Evolutionary conservation across 495 filamentous ascomycete species (phyloP).

Genomic region (Mycothermus thermophilus): DNA sequence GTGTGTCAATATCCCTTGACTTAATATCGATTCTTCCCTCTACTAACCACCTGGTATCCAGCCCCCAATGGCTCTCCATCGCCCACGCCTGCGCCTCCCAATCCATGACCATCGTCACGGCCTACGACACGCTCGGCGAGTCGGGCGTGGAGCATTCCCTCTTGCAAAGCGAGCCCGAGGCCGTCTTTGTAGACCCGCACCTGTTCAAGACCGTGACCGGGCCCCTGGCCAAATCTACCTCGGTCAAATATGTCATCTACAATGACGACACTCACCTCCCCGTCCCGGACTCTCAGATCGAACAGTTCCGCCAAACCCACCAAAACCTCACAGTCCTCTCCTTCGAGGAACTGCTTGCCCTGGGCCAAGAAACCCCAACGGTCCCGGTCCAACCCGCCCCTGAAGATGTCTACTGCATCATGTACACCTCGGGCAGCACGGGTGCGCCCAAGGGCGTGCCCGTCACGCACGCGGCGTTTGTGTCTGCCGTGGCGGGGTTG

Average conservation of each 20-base stretch:
- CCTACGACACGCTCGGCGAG: constrained; percentile 62
- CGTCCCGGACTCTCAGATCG: constrained; percentile 27
- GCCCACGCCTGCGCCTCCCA: constrained; percentile 70
- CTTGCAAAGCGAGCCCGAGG: constrained; percentile 42
- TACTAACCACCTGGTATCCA: constrained; percentile 8
- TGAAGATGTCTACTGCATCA: constrained; percentile 70
- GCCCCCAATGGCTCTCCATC: constrained; percentile 36
- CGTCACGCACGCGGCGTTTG: constrained; percentile 60
- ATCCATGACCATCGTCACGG: constrained; percentile 87
- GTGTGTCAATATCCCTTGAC: constrained; percentile 14
- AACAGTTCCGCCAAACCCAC: constrained; percentile 28
- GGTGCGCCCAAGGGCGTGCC: constrained; percentile 82
- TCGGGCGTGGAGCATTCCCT: constrained; percentile 49
- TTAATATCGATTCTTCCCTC: too few relatives aligned
- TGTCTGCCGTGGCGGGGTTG: constrained; percentile 45
- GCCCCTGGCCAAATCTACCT: constrained; percentile 28
- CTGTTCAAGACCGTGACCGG: constrained; percentile 35
- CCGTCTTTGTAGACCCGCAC: constrained; percentile 49
- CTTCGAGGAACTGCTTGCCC: constrained; percentile 29
- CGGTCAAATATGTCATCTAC: constrained; percentile 33
- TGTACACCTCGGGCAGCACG: constrained; percentile 90
- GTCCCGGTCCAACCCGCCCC: constrained; percentile 52
- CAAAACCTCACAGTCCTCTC: constrained; percentile 28
- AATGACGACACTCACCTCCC: constrained; percentile 27
- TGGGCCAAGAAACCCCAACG: constrained; percentile 53